phyloP scores from a whole-genome alignment of 169 alveolate genomes.

The Plasmodium fragile region DNA sequence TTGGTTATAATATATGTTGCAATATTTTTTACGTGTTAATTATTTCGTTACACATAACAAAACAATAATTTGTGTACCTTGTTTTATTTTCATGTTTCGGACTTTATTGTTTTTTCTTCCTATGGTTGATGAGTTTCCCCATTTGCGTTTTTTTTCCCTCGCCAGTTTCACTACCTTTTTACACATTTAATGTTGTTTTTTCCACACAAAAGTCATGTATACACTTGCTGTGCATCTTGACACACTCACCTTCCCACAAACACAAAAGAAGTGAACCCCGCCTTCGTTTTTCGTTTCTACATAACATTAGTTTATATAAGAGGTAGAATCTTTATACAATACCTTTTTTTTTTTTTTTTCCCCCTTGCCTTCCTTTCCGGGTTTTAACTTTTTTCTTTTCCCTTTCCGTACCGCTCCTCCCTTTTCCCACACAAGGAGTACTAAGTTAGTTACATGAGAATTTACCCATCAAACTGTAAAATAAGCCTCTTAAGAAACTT shows the following conservation, averaged over 20 bases:
- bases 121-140: not conserved
- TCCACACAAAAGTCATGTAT: not conserved
- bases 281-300: not conserved
- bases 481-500: not conserved
- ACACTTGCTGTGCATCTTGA: not conserved
- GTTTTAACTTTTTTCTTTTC: not conserved
- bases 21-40: not conserved
- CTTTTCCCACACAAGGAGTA: not conserved
- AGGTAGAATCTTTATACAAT: not conserved
- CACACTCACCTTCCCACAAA: not conserved
- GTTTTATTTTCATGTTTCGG: not conserved
- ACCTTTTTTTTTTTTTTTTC: not conserved
- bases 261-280: not conserved
- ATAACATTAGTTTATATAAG: not conserved
- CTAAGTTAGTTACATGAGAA: not conserved
- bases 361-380: not conserved
- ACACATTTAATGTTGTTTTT: not conserved
- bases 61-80: slow-evolving; percentile 5
- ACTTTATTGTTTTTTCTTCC: not conserved
- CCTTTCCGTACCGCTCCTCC: not conserved
- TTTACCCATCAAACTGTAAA: not conserved
- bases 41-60: not conserved
- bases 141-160: not conserved
- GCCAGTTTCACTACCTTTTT: not conserved
- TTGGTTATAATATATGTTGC: not conserved